Percentiles rank a stretch among this genome's conserved stretches.
These are phyloP conservation scores for Anethum foeniculum DNA, from an alignment of 140 eudicot species.

Conservation along the genomic window DNA sequence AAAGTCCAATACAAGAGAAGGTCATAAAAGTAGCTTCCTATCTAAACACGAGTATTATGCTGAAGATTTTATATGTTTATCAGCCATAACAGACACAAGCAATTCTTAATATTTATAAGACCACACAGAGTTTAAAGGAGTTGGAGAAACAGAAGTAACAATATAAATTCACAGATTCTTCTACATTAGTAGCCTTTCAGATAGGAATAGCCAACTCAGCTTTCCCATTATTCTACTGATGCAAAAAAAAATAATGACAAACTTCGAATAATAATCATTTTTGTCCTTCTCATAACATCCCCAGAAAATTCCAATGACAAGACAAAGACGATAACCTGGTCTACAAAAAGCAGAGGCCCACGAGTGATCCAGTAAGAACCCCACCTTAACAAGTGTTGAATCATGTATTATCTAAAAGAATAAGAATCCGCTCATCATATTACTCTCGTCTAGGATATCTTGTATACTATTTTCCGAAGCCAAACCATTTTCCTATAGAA, in stretches of 20 bases:
- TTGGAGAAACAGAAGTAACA: background rate
- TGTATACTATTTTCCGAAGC: conserved; percentile 50
- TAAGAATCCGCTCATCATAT: conserved; percentile 12
- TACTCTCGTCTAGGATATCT: conserved; percentile 13
- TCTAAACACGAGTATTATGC: background rate
- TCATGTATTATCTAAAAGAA: background rate
- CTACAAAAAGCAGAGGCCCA: background rate
- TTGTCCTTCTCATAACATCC: conserved; percentile 14
- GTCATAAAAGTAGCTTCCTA: background rate
- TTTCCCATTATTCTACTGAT: conserved; percentile 16
- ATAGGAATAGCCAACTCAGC: background rate
- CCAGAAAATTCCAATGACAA: conserved; percentile 8
- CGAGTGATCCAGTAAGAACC: conserved; percentile 6
- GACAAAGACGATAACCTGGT: conserved; percentile 7
- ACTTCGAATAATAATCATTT: conserved; percentile 15
- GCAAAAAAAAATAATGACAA: conserved; percentile 18
- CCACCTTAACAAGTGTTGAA: conserved; percentile 4
- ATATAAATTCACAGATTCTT: background rate
- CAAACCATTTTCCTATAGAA: conserved; percentile 70
- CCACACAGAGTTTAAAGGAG: background rate
- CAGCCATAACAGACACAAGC: background rate
- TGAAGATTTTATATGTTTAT: background rate
- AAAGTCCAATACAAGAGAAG: background rate
- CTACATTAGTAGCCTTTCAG: background rate
- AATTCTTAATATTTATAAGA: background rate